Evolutionary conservation across 129 eudicot genomes (phyloP).

Genomic region (Chrysanthemum lavandulifolium): DNA sequence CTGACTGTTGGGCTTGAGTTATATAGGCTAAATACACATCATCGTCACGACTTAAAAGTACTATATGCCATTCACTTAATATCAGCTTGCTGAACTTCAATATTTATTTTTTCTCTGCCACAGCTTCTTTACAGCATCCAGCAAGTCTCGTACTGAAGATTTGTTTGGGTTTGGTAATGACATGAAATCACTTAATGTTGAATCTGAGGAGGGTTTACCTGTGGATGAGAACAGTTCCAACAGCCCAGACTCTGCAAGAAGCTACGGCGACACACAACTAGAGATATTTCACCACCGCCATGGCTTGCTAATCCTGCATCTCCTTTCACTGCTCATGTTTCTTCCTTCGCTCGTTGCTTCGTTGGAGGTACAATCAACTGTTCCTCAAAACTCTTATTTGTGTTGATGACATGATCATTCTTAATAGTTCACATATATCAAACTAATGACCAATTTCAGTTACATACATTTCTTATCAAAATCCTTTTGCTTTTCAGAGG

Average conservation of each 20-base stretch:
- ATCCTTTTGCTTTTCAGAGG: conserved; percentile 55
- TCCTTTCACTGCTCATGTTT: conserved; percentile 71
- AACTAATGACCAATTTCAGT: background rate
- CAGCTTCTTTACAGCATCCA: conserved; percentile 84
- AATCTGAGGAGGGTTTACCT: conserved; percentile 30
- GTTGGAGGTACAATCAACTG: conserved; percentile 60
- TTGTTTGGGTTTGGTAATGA: conserved; percentile 48
- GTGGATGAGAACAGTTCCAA: conserved; percentile 40
- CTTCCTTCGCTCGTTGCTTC: conserved; percentile 87
- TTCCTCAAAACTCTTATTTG: background rate
- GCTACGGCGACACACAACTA: conserved; percentile 75
- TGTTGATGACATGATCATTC: background rate
- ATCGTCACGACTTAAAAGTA: background rate
- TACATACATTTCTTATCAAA: conserved; percentile 10
- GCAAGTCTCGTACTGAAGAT: conserved; percentile 56
- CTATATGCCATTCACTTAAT: conserved; percentile 1
- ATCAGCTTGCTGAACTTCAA: background rate
- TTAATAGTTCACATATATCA: background rate
- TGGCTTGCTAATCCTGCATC: conserved; percentile 76
- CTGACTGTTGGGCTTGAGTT: background rate
- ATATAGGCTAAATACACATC: background rate
- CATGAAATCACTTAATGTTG: conserved; percentile 25
- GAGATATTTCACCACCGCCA: conserved; percentile 91
- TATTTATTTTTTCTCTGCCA: conserved; percentile 30
- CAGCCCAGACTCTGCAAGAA: conserved; percentile 66